Percentiles rank a stretch among this genome's conserved stretches.
Conservation (phyloP, 2,329 filamentous ascomycete species). For the Cercospora beticola region DNA sequence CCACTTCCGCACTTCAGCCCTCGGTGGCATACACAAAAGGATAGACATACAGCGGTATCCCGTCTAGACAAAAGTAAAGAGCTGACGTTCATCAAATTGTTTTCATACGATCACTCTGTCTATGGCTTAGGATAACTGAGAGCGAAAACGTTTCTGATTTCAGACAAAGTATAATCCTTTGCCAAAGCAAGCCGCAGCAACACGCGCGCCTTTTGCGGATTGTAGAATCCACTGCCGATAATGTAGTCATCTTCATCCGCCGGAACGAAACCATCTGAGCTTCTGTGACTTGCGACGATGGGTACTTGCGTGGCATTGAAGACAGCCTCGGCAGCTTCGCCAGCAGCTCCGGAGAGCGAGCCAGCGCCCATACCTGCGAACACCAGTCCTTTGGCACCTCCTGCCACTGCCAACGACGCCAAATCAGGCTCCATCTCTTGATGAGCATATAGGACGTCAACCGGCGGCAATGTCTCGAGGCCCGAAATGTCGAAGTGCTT, state of each 20-base stretch:
- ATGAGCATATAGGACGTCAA: slow-evolving; percentile 59
- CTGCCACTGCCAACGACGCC: slow-evolving; percentile 50
- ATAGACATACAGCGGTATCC: background rate
- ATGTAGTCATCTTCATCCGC: slow-evolving; percentile 27
- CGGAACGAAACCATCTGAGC: slow-evolving; percentile 56
- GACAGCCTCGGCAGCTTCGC: slow-evolving; percentile 45
- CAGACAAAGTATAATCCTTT: slow-evolving; percentile 39
- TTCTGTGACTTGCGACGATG: slow-evolving; percentile 54
- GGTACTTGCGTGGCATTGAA: slow-evolving; percentile 50
- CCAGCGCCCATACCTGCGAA: slow-evolving; percentile 58
- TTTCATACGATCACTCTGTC: background rate
- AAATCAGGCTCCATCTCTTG: slow-evolving; percentile 50
- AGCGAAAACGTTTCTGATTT: slow-evolving; percentile 45
- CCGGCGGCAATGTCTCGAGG: slow-evolving; percentile 48
- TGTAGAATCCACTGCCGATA: slow-evolving; percentile 54
- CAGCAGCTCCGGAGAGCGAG: slow-evolving; percentile 46
- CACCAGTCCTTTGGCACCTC: slow-evolving; percentile 56
- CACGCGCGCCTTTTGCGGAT: slow-evolving; percentile 57
- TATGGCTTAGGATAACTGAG: slow-evolving; percentile 16
- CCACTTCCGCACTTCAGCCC: background rate
- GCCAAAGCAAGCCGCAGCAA: slow-evolving; percentile 46
- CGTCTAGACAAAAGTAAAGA: background rate
- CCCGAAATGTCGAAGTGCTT: slow-evolving; percentile 45
- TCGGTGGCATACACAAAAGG: background rate
- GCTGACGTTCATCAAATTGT: background rate